Base-by-base conservation (phyloP, 768 basidiomycete genomes). In the Russula emetica region DNA sequence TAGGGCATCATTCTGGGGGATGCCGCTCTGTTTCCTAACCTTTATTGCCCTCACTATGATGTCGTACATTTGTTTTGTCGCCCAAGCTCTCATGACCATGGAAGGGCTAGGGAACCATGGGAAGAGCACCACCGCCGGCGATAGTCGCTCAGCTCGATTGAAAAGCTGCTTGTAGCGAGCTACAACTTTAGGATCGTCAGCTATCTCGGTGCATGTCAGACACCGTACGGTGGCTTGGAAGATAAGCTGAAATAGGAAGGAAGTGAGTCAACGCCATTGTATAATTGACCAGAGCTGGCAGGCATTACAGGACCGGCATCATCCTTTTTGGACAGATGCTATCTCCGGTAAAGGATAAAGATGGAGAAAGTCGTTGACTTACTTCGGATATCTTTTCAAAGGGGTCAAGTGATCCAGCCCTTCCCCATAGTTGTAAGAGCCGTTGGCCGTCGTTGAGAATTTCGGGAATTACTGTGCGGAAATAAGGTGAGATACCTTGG, bases 141-240 rank as follows among this genome's bases (percentile, higher is more conserved):
- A 8, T 3, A 87, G 90, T 52, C 75, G 76, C 69, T 92, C 89
- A 59, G 91, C 78, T 42, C 74, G 77, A 69, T 90, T 86, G 69
- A 90, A 91, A 56, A 90, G 75, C 56, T 71, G 71, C 71, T 8
- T 32, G 8, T 32, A 32, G 2, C 32, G 32, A 32, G 32, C 32
- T 8, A 32, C 32, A 32, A 32, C 74, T 26, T 70, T 78, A 40
- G 84, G 76, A 70, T 90, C 83, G 67, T 87, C 81, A 18, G 89
- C 84, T 51, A 91, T 84, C 72, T 91, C 89, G 44, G 79, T 74
- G 66, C 83, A 83, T 34, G 88, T 79, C 50, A 90, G 76, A 69
- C 82, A 82, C 64, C 89, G 83, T 38, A 90, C 79, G 53, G 85
- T 90, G 14, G 83, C 80, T 72, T 90, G 89, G 74, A 92, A 92